These are phyloP conservation scores for Aspergillus nidulans DNA, from an alignment of 495 filamentous ascomycete species.

Conservation along the genomic window DNA sequence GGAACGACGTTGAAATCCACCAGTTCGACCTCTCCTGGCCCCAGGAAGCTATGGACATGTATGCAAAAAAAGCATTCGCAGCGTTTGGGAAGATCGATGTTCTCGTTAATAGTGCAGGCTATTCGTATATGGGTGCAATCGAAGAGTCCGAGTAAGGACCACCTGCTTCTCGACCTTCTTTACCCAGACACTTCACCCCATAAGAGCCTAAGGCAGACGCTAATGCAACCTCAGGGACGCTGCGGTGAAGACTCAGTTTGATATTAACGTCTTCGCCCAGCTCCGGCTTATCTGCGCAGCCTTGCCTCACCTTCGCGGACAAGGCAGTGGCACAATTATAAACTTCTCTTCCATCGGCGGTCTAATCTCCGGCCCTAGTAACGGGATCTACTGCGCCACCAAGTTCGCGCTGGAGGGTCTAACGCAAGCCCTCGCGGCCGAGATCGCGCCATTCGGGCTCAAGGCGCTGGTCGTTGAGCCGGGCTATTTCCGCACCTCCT, in stretches of 20 bases:
- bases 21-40: slow-evolving; percentile 5
- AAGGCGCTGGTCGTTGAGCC: slow-evolving; percentile 6
- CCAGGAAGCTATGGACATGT: background rate
- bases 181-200: too few relatives aligned
- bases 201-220: background rate
- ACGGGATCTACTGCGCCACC: slow-evolving; percentile 6
- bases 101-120: slow-evolving; percentile 4
- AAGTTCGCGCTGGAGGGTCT: slow-evolving; percentile 6
- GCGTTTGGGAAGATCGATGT: slow-evolving; percentile 3
- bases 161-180: too few relatives aligned
- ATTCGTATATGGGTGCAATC: slow-evolving; percentile 8
- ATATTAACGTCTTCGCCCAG: slow-evolving; percentile 3
- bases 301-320: background rate
- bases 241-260: slow-evolving; percentile 6
- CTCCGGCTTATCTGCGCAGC: background rate
- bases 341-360: slow-evolving; percentile 10
- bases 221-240: background rate
- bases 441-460: slow-evolving; percentile 6
- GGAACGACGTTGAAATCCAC: background rate
- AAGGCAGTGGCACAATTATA: slow-evolving; percentile 8
- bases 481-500: slow-evolving; percentile 8
- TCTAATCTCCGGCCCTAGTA: background rate
- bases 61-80: background rate
- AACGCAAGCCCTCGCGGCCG: background rate
- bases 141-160: slow-evolving; percentile 8